A percentile compares a stretch with the other conserved stretches of the same genome.
Conservation (phyloP, 2,329 filamentous ascomycete genomes). For the Claviceps citrina region DNA sequence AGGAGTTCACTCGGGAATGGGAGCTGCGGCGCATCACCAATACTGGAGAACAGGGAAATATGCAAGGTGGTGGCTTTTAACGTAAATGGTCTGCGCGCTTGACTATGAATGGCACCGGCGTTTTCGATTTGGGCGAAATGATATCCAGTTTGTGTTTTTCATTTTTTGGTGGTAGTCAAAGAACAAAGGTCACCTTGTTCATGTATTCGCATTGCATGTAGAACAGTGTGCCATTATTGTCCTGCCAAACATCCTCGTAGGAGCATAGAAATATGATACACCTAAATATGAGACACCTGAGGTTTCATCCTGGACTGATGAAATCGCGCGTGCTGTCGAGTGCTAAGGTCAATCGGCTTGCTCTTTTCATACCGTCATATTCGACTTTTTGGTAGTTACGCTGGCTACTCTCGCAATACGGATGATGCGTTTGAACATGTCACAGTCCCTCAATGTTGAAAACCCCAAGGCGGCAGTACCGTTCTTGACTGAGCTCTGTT, state of each 20-base stretch:
- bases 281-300: neutral
- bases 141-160: constrained; percentile 1
- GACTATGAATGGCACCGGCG: constrained; percentile 10
- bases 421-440: neutral
- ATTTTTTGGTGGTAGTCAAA: neutral
- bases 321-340: neutral
- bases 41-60: constrained; percentile 40
- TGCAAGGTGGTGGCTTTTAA: constrained; percentile 22
- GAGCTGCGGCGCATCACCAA: constrained; percentile 75
- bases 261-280: neutral
- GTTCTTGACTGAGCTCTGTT: too few relatives aligned
- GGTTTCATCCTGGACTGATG: neutral
- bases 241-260: neutral
- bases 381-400: neutral
- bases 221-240: neutral
- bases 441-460: neutral
- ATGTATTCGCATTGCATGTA: neutral
- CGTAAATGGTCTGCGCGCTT: neutral
- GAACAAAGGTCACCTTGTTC: neutral
- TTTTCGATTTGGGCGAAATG: constrained; percentile 8
- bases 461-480: neutral
- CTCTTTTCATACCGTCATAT: neutral
- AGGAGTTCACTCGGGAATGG: constrained; percentile 86
- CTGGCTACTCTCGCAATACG: neutral
- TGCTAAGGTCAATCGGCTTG: neutral